Conservation (phyloP, 2,329 filamentous ascomycete species). For the Lecanicillium sp. region DNA sequence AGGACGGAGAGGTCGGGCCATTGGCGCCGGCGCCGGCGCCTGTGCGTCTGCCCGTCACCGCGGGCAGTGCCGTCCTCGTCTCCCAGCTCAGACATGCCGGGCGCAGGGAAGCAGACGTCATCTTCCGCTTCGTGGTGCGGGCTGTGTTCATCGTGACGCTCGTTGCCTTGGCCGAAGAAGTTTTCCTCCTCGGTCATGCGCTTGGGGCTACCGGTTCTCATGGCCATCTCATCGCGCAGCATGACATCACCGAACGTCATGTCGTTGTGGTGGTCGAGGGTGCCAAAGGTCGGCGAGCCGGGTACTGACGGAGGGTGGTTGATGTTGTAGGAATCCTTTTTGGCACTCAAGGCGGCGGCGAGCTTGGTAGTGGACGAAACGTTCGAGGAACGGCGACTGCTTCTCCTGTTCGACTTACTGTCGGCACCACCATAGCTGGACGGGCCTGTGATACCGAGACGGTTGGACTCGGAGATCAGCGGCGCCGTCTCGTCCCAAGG, state of each 20-base stretch:
- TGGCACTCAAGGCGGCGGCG: constrained; percentile 25
- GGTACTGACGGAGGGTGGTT: constrained; percentile 66
- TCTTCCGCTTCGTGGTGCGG: constrained; percentile 64
- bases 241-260: constrained; percentile 64
- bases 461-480: constrained; percentile 39
- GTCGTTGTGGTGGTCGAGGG: constrained; percentile 41
- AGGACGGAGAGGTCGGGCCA: constrained; percentile 84
- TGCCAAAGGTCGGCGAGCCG: constrained; percentile 50
- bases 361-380: constrained; percentile 44
- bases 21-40: constrained; percentile 58
- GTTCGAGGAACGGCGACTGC: constrained; percentile 44
- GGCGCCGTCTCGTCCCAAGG: constrained; percentile 47
- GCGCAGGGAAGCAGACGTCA: constrained; percentile 88
- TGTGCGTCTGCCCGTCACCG: constrained; percentile 29
- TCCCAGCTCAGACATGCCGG: constrained; percentile 64
- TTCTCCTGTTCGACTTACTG: constrained; percentile 25
- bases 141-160: constrained; percentile 33
- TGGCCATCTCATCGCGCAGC: constrained; percentile 58
- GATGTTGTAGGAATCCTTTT: constrained; percentile 52
- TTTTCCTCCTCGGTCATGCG: constrained; percentile 27
- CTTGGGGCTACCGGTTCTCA: constrained; percentile 27
- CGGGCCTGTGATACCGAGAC: constrained; percentile 19
- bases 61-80: constrained; percentile 63
- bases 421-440: constrained; percentile 41
- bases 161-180: constrained; percentile 25